Evolutionary conservation across 441 rosid species (phyloP).

Genomic region (Hypseocharis bilobata): DNA sequence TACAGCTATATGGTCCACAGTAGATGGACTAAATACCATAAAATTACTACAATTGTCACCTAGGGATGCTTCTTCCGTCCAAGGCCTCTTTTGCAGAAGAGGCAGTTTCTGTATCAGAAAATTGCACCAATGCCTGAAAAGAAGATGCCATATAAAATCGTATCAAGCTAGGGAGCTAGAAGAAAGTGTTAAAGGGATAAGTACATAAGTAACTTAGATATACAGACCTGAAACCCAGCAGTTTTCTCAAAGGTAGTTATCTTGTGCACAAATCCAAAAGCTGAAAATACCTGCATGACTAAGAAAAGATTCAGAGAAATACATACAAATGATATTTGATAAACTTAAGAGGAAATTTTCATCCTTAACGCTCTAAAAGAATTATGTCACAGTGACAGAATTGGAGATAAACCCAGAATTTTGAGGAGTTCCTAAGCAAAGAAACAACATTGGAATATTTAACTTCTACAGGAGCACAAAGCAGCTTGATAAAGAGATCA

Average conservation of each 20-base stretch:
- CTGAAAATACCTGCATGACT: slow-evolving; percentile 84
- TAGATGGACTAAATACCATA: slow-evolving; percentile 51
- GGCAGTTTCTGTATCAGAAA: slow-evolving; percentile 87
- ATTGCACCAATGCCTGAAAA: slow-evolving; percentile 90
- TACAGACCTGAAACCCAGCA: slow-evolving; percentile 79
- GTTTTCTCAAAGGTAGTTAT: slow-evolving; percentile 97
- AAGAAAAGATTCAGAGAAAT: slow-evolving; percentile 24
- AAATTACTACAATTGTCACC: slow-evolving; percentile 71
- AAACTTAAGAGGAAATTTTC: background rate
- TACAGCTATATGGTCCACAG: slow-evolving; percentile 28
- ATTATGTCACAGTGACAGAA: background rate
- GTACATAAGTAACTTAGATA: background rate
- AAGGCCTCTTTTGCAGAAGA: slow-evolving; percentile 73
- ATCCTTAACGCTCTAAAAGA: background rate
- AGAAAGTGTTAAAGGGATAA: slow-evolving; percentile 7
- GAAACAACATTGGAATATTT: background rate
- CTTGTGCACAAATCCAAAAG: slow-evolving; percentile 95
- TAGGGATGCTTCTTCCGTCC: slow-evolving; percentile 97
- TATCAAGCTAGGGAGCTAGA: slow-evolving; percentile 15
- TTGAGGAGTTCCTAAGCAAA: background rate
- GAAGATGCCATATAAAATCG: slow-evolving; percentile 17
- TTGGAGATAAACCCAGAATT: background rate
- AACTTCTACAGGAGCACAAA: background rate
- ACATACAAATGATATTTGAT: background rate
- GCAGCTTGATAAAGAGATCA: background rate